Conservation (phyloP, 2,329 filamentous ascomycete species). For the Magnaporthiopsis incrustans region DNA sequence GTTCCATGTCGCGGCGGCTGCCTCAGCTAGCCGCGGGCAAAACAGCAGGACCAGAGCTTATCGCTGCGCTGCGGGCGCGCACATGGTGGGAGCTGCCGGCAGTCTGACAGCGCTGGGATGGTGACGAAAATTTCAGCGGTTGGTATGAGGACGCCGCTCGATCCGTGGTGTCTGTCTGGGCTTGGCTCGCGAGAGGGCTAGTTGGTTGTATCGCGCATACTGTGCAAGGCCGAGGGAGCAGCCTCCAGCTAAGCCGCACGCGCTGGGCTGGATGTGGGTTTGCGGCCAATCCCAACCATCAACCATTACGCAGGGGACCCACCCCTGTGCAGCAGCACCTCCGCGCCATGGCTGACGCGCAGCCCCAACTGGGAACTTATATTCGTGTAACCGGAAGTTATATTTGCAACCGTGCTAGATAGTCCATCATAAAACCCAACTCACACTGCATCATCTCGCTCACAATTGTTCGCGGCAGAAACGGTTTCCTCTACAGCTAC, state of each 20-base stretch:
- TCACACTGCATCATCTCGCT: no score
- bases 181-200: not conserved
- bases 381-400: no score
- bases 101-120: not conserved
- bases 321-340: not conserved
- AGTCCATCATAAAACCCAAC: no score
- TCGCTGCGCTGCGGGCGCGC: not conserved
- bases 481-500: not conserved
- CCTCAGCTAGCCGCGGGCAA: not conserved
- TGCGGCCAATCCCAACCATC: not conserved
- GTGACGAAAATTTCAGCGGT: not conserved
- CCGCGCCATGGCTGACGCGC: not conserved
- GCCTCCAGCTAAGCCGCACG: not conserved
- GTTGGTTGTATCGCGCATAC: not conserved
- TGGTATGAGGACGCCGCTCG: not conserved
- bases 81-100: not conserved
- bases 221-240: not conserved
- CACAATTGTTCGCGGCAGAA: no score
- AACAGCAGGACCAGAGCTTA: not conserved
- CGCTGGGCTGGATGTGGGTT: not conserved
- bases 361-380: no score
- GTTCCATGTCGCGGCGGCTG: conserved; percentile 10
- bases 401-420: no score
- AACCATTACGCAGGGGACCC: not conserved
- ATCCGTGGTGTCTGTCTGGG: not conserved